Base-by-base conservation (phyloP, 1,284 basidiomycete species). In the Apiotrichum laibachii region DNA sequence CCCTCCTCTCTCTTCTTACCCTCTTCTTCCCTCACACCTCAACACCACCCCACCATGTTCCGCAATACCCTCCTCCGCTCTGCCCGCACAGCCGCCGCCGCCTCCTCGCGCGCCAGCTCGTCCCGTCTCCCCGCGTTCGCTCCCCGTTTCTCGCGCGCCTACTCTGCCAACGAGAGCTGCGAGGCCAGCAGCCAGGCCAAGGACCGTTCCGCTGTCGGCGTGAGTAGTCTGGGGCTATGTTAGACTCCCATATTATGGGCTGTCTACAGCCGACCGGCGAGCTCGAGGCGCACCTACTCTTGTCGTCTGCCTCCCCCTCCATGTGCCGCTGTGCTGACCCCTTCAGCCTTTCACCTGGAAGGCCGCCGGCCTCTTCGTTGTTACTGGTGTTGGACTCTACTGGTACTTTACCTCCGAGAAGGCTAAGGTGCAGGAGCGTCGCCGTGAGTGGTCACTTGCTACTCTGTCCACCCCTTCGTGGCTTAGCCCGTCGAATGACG, bases 381-480 rank as follows among this genome's bases (percentile, higher is more conserved):
- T 84, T 0, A 89, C 91, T 1, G 94, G 94, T 7, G 79, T 83
- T 6, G 92, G 87, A 1, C 81, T 99, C 34, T 91, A 88, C 72
- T 86, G 84, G 68, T 98, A 98, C 81, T 98, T 99, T 78, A 84
- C 86, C 53, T 81, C 85, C 56, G 93, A 97, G 78, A 98, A 98
- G 80, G 81, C 82, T 33, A 85, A 87, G 67, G 74, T 93, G n/a
- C 79, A 84, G 47, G 88, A 90, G 75, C 81, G 86, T 68, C 85
- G 85, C 75, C 83, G 88, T 88, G 61, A 56, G 80, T 79, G 43
- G 15, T 37, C 26, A 31, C 3, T 31, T 31, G 4, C 26, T 7
- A 31, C 26, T 31, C 26, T 31, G 26, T 31, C 26, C 26, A 31
- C 26, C 26, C 26, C 26, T 31, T 4, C 26, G 26, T 31, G 26